phyloP scores from a whole-genome alignment of 805 yeast species.

The Ogataea parapolymorpha region DNA sequence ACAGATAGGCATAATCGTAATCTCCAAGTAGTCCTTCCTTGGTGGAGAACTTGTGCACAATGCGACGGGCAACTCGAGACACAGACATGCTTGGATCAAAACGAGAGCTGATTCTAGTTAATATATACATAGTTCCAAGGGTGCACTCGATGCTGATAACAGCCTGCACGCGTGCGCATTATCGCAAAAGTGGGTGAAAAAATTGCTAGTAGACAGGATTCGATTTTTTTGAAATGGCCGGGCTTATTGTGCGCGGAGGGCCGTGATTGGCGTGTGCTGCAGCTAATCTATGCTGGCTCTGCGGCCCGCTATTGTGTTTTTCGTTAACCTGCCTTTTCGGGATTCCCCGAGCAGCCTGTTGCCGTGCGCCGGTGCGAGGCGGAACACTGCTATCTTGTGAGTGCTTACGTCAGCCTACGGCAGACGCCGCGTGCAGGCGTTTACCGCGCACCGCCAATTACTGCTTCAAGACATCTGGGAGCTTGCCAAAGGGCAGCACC shows the following conservation, averaged over 20 bases:
- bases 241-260: neutral
- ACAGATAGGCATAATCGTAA: slow-evolving; percentile 75
- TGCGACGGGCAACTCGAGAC: slow-evolving; percentile 6
- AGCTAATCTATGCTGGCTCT: neutral
- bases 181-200: slow-evolving; percentile 3
- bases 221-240: too few species aligned
- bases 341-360: neutral
- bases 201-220: neutral
- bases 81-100: neutral
- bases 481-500: slow-evolving; percentile 70
- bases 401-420: neutral
- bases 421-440: too few species aligned
- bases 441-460: slow-evolving; percentile 20
- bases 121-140: too few species aligned
- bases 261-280: neutral
- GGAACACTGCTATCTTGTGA: neutral
- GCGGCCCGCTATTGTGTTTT: neutral
- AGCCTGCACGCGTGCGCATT: slow-evolving; percentile 2
- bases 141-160: neutral
- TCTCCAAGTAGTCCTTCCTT: slow-evolving; percentile 83
- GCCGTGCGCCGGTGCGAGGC: neutral
- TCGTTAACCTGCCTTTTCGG: neutral
- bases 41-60: slow-evolving; percentile 46
- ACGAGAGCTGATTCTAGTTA: too few species aligned
- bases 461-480: slow-evolving; percentile 67